Evolutionary conservation across 768 basidiomycete species (phyloP).

Genomic region (Exidia glandulosa): DNA sequence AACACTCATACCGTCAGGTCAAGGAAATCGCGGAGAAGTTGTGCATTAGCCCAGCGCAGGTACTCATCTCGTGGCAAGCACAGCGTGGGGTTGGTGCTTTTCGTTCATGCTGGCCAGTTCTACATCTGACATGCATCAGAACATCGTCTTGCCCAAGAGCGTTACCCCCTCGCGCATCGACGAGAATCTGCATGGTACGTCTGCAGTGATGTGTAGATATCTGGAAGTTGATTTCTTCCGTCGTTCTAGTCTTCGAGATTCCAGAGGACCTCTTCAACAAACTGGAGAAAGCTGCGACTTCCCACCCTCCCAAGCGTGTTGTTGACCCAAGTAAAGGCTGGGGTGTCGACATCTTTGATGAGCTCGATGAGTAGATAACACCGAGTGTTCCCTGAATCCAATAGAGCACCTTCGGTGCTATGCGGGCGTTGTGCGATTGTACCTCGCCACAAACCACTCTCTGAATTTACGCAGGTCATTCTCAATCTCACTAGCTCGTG

Average conservation of each 20-base stretch:
- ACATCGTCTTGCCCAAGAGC: constrained; percentile 67
- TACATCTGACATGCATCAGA: constrained; percentile 24
- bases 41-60: constrained; percentile 64
- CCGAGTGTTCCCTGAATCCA: too few relatives aligned
- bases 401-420: too few relatives aligned
- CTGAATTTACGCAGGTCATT: too few relatives aligned
- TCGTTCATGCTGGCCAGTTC: not conserved
- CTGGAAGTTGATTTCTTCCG: not conserved
- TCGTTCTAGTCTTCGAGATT: constrained; percentile 20
- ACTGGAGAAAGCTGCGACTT: constrained; percentile 38
- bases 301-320: constrained; percentile 45
- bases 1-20: not conserved
- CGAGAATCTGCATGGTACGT: constrained; percentile 56
- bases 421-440: too few relatives aligned
- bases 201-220: not conserved
- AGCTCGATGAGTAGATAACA: too few relatives aligned
- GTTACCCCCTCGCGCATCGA: constrained; percentile 55
- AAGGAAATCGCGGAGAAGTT: constrained; percentile 24
- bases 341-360: constrained; percentile 59
- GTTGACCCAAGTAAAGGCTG: constrained; percentile 50
- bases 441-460: too few relatives aligned
- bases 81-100: constrained; percentile 46
- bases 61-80: constrained; percentile 64
- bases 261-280: constrained; percentile 29
- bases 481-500: too few relatives aligned